Percentiles rank a stretch among this genome's conserved stretches.
These are phyloP conservation scores for Melocanna baccifera DNA, from an alignment of 176 grass and related monocot genomes.

Conservation along the genomic window DNA sequence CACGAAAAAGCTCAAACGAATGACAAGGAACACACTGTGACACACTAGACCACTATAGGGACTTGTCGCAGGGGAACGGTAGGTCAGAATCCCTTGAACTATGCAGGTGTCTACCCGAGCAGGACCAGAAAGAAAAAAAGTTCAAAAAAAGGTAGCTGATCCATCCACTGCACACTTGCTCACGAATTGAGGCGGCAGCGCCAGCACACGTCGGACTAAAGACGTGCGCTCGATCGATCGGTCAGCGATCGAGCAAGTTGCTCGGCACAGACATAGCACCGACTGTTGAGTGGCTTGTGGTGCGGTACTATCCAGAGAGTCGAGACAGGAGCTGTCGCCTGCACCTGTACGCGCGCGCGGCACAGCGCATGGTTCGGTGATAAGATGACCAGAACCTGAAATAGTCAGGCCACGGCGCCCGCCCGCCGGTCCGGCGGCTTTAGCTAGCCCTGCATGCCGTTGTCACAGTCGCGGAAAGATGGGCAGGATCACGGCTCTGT, in stretches of 20 bases:
- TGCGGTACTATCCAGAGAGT: background rate
- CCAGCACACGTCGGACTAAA: background rate
- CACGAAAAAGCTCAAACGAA: conserved; percentile 19
- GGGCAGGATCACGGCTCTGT: background rate
- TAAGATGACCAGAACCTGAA: conserved; percentile 39
- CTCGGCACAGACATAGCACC: background rate
- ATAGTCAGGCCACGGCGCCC: conserved; percentile 15
- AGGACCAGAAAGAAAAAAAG: conserved; percentile 29
- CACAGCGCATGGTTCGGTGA: background rate
- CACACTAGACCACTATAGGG: conserved; percentile 17
- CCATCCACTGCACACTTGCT: conserved; percentile 2
- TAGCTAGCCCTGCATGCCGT: background rate
- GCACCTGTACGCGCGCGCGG: background rate
- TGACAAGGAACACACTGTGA: conserved; percentile 46
- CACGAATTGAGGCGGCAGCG: background rate
- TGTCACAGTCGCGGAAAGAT: background rate
- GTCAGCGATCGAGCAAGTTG: conserved; percentile 13
- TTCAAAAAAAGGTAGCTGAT: background rate
- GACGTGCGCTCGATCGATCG: background rate
- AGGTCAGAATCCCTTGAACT: conserved; percentile 43
- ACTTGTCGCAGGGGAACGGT: conserved; percentile 20
- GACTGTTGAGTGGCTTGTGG: background rate
- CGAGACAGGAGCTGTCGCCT: background rate
- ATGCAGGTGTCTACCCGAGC: conserved; percentile 41
- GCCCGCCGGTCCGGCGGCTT: background rate